These are phyloP conservation scores for Aspergillus hancockii DNA, from an alignment of 495 filamentous ascomycete genomes.

Conservation along the genomic window DNA sequence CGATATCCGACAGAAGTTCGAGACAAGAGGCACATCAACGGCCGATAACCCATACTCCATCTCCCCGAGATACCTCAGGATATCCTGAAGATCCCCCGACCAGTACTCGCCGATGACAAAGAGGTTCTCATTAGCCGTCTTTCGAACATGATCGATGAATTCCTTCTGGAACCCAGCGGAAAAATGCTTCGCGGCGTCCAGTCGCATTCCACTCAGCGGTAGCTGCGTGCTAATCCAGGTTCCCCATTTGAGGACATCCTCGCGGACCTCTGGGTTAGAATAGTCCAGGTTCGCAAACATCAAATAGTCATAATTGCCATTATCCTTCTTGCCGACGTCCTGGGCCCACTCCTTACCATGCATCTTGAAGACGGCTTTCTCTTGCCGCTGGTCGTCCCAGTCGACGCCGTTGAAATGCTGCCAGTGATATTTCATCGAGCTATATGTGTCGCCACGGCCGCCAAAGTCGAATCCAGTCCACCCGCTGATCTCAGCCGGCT, in stretches of 20 bases:
- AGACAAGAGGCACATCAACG: constrained; percentile 69
- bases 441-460: constrained; percentile 60
- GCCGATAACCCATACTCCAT: constrained; percentile 60
- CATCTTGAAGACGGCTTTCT: constrained; percentile 68
- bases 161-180: constrained; percentile 61
- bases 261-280: constrained; percentile 60
- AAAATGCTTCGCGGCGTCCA: constrained; percentile 78
- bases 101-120: constrained; percentile 78
- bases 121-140: constrained; percentile 49
- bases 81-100: constrained; percentile 56
- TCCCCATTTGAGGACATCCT: constrained; percentile 67
- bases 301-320: constrained; percentile 74
- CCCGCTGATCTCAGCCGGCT: constrained; percentile 62
- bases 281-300: constrained; percentile 71
- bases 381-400: constrained; percentile 58
- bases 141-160: constrained; percentile 57
- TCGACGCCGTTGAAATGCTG: constrained; percentile 72
- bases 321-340: constrained; percentile 60
- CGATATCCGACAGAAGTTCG: constrained; percentile 61
- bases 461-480: constrained; percentile 72
- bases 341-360: constrained; percentile 64
- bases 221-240: constrained; percentile 62
- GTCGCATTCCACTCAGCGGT: constrained; percentile 64
- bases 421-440: constrained; percentile 65
- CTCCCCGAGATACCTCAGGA: constrained; percentile 58